Evolutionary conservation across 1,284 basidiomycete species (phyloP).

Genomic region (Pseudozyma thailandica): DNA sequence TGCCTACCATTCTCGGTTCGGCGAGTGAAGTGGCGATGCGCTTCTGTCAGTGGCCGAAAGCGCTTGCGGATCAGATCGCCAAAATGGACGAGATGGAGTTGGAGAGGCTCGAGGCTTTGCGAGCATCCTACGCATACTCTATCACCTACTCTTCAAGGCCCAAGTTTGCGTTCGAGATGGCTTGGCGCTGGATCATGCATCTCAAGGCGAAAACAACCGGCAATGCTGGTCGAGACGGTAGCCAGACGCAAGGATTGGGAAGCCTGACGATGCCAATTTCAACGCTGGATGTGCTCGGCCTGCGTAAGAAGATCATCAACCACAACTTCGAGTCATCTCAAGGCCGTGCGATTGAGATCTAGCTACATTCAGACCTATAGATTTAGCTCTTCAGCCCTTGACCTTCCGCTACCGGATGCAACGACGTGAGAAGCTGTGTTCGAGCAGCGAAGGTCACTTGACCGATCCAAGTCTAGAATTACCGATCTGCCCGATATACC

Average conservation of each 20-base stretch:
- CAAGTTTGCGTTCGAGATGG: conserved; percentile 43
- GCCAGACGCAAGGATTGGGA: conserved; percentile 8
- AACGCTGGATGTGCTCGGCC: conserved; percentile 20
- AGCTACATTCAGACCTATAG: conserved; percentile 5
- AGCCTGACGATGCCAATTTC: conserved; percentile 22
- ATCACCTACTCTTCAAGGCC: conserved; percentile 20
- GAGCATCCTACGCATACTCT: conserved; percentile 40
- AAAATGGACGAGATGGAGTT: conserved; percentile 20
- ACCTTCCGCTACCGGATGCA: too few relatives aligned
- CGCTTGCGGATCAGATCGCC: conserved; percentile 13
- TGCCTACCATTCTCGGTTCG: conserved; percentile 16
- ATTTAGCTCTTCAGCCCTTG: too few relatives aligned
- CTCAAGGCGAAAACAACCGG: conserved; percentile 30
- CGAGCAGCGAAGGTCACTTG: too few relatives aligned
- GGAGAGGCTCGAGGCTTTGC: conserved; percentile 16
- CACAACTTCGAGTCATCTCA: conserved; percentile 25
- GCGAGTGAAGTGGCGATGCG: conserved; percentile 30
- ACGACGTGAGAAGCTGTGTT: too few relatives aligned
- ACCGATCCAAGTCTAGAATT: too few relatives aligned
- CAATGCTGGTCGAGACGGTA: not conserved
- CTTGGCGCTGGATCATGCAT: conserved; percentile 29
- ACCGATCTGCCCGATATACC: too few relatives aligned
- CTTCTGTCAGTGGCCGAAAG: conserved; percentile 34
- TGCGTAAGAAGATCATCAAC: conserved; percentile 27
- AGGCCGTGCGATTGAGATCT: conserved; percentile 12